Percentiles rank a stretch among this genome's conserved stretches.
phyloP scores from a whole-genome alignment of 352 stramenopile genomes.

The Phytopythium boreale region DNA sequence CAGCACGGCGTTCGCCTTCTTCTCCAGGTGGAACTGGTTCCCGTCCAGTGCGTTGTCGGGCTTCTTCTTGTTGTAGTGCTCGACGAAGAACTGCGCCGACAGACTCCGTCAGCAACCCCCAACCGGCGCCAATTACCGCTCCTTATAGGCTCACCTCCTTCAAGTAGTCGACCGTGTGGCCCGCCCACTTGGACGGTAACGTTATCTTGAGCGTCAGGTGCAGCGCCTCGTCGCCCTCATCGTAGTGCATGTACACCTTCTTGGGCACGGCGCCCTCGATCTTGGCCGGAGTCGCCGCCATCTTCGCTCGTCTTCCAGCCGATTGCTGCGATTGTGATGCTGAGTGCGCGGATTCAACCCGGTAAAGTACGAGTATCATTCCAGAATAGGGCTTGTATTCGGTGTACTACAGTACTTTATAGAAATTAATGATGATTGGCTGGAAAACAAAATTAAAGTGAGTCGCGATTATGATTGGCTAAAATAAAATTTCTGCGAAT shows the following conservation, averaged over 20 bases:
- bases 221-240: constrained; percentile 59
- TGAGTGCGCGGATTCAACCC: no score
- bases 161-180: constrained; percentile 78
- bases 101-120: neutral
- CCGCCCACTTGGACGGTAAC: constrained; percentile 82
- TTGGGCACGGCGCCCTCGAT: constrained; percentile 80
- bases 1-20: constrained; percentile 45
- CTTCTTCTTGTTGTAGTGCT: constrained; percentile 90
- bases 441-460: neutral
- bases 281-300: constrained; percentile 44
- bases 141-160: constrained; percentile 52
- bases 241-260: constrained; percentile 90
- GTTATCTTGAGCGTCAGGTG: constrained; percentile 87
- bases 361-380: neutral
- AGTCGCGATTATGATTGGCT: constrained; percentile 8
- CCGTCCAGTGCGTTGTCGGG: constrained; percentile 58
- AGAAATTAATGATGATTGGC: neutral
- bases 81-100: constrained; percentile 78
- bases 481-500: constrained; percentile 2
- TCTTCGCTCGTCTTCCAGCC: neutral
- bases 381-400: constrained; percentile 3
- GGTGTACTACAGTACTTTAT: neutral
- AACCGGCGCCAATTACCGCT: neutral
- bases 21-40: constrained; percentile 63
- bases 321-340: neutral